Evolutionary conservation across 495 filamentous ascomycete species (phyloP).

Genomic region (Diplogelasinospora grovesii): DNA sequence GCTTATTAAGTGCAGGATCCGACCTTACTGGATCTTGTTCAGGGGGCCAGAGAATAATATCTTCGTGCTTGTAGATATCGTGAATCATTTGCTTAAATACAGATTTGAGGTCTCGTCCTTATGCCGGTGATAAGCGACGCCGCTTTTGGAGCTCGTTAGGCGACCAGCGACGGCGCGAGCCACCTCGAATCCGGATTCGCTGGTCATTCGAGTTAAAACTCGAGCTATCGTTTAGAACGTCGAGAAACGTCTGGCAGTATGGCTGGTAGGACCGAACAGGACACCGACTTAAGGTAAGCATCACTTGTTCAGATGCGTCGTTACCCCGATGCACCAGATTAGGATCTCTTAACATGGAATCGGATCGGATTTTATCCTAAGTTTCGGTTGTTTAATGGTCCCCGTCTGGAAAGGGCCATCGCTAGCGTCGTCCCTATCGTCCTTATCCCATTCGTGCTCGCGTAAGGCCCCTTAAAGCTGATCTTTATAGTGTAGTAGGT

Average conservation of each 20-base stretch:
- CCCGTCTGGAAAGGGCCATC: too few species aligned
- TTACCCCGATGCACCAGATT: slow-evolving; percentile 23
- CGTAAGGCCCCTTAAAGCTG: slow-evolving; percentile 34
- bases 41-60: slow-evolving; percentile 54
- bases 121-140: slow-evolving; percentile 1
- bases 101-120: not conserved
- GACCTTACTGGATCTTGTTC: slow-evolving; percentile 29
- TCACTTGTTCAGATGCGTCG: slow-evolving; percentile 32
- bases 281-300: slow-evolving; percentile 52
- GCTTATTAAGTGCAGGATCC: slow-evolving; percentile 28
- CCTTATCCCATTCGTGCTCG: too few species aligned
- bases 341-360: slow-evolving; percentile 5
- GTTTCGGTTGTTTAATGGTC: not conserved
- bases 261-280: slow-evolving; percentile 54
- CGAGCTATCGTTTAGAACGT: slow-evolving; percentile 55
- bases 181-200: slow-evolving; percentile 22
- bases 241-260: slow-evolving; percentile 51
- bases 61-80: slow-evolving; percentile 38
- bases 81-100: slow-evolving; percentile 22
- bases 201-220: slow-evolving; percentile 24
- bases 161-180: slow-evolving; percentile 40
- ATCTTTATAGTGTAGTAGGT: slow-evolving; percentile 62
- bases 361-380: not conserved
- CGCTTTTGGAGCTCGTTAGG: slow-evolving; percentile 40
- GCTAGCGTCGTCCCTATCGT: too few species aligned